phyloP scores from a whole-genome alignment of 2,329 filamentous ascomycete genomes.

The Cryphonectria nitschkei region DNA sequence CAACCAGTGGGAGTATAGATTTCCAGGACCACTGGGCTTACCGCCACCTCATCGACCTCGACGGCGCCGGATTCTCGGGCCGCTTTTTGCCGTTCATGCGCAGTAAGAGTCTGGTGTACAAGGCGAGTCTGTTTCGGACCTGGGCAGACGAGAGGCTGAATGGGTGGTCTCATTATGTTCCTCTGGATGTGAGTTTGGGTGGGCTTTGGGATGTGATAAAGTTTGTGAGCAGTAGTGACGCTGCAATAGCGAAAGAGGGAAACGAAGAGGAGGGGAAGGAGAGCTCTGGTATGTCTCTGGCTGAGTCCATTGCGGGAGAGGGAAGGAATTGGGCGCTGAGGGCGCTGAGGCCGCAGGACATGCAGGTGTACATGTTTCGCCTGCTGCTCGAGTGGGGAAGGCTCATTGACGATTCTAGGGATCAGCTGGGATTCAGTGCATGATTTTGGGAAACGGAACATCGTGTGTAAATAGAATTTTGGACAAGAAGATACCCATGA shows the following conservation, averaged over 20 bases:
- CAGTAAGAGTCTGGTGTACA: slow-evolving; percentile 57
- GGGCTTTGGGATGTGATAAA: slow-evolving; percentile 36
- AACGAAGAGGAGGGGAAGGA: background rate
- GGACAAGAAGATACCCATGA: background rate
- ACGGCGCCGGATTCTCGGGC: slow-evolving; percentile 57
- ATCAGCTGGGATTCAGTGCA: slow-evolving; percentile 39
- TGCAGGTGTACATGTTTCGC: slow-evolving; percentile 61
- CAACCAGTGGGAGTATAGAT: slow-evolving; percentile 33
- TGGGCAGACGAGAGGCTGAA: slow-evolving; percentile 67
- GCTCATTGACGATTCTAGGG: slow-evolving; percentile 44
- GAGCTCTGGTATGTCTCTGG: slow-evolving; percentile 37
- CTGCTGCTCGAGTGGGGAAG: slow-evolving; percentile 54
- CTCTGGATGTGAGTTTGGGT: slow-evolving; percentile 52
- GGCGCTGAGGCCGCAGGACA: slow-evolving; percentile 59
- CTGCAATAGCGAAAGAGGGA: background rate
- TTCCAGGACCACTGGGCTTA: slow-evolving; percentile 45
- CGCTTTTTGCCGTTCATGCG: slow-evolving; percentile 56
- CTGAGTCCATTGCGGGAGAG: slow-evolving; percentile 54
- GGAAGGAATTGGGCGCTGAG: slow-evolving; percentile 59
- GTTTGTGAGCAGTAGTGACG: slow-evolving; percentile 35
- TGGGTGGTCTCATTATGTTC: slow-evolving; percentile 67
- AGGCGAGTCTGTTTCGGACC: slow-evolving; percentile 63
- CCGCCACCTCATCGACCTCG: slow-evolving; percentile 63
- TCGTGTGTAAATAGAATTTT: background rate
- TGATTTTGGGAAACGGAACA: background rate